Conservation (phyloP, 441 rosid genomes). For the Jatropha podagrica region DNA sequence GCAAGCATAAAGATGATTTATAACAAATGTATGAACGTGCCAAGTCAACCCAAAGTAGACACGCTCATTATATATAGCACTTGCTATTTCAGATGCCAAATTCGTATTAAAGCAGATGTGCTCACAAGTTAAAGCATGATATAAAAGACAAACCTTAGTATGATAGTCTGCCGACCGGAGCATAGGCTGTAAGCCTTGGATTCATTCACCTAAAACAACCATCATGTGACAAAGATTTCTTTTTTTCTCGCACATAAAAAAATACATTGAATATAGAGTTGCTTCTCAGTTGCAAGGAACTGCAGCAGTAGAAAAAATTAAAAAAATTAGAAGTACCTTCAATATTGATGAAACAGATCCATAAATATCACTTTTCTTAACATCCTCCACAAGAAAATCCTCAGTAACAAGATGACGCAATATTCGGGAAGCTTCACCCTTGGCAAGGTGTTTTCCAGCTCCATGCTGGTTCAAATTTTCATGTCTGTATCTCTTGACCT, state of each 20-base stretch:
- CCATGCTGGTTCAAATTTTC: constrained; percentile 81
- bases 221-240: neutral
- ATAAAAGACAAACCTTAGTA: constrained; percentile 50
- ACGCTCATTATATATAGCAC: neutral
- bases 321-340: constrained; percentile 52
- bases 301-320: constrained; percentile 6
- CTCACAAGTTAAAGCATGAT: neutral
- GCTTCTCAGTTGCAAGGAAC: neutral
- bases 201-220: constrained; percentile 70
- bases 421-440: constrained; percentile 83
- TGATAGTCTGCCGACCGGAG: constrained; percentile 51
- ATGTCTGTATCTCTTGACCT: constrained; percentile 87
- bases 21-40: neutral
- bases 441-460: constrained; percentile 77
- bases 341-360: constrained; percentile 87
- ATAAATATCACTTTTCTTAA: constrained; percentile 88
- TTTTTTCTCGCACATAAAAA: neutral
- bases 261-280: neutral
- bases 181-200: constrained; percentile 54
- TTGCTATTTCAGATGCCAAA: neutral
- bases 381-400: constrained; percentile 80
- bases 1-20: neutral
- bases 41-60: neutral
- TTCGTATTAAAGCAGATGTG: neutral
- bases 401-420: constrained; percentile 81